A percentile compares a stretch with the other conserved stretches of the same genome.
These are phyloP conservation scores for Clarkia xantiana DNA, from an alignment of 345 rosid species.

Conservation along the genomic window DNA sequence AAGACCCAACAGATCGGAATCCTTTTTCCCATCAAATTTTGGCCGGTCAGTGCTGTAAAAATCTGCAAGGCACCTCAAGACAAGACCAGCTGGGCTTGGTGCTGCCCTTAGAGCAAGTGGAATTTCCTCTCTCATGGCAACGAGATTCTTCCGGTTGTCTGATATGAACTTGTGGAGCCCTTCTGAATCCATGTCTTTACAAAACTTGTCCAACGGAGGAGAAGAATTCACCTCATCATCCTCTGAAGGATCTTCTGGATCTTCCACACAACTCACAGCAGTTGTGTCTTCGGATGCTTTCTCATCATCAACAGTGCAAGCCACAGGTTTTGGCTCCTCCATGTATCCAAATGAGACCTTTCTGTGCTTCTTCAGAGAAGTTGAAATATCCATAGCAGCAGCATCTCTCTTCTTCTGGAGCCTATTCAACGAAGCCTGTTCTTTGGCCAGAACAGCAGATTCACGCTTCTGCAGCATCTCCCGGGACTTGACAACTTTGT, in stretches of 20 bases:
- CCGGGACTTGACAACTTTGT: constrained; percentile 59
- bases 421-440: constrained; percentile 52
- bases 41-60: constrained; percentile 56
- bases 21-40: constrained; percentile 71
- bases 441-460: constrained; percentile 78
- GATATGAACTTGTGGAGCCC: constrained; percentile 91
- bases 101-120: constrained; percentile 74
- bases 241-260: constrained; percentile 30
- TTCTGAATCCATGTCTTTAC: constrained; percentile 73
- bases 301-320: constrained; percentile 25
- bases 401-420: constrained; percentile 88
- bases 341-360: constrained; percentile 27
- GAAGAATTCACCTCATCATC: constrained; percentile 36
- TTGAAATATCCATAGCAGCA: constrained; percentile 49
- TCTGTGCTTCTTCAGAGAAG: constrained; percentile 47
- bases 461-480: constrained; percentile 57
- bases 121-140: constrained; percentile 74
- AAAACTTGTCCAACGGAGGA: constrained; percentile 63
- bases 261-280: constrained; percentile 39
- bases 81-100: constrained; percentile 56
- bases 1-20: constrained; percentile 65
- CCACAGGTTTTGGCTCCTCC: constrained; percentile 21
- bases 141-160: constrained; percentile 95
- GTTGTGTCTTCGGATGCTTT: constrained; percentile 23
- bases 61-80: constrained; percentile 66